Evolutionary conservation across 345 rosid genomes (phyloP).

Genomic region (Salix viminalis): DNA sequence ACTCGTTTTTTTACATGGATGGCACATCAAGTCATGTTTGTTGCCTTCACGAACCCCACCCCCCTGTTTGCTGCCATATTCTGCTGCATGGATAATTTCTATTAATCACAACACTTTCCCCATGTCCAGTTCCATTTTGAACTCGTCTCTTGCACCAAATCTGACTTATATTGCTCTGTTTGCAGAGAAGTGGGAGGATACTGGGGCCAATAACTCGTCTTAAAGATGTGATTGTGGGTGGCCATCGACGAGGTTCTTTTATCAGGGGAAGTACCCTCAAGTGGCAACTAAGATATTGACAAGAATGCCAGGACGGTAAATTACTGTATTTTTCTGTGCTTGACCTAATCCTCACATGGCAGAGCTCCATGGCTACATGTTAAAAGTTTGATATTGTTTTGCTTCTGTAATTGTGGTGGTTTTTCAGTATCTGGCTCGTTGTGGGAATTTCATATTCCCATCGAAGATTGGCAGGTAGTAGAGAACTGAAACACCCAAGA

Average conservation of each 20-base stretch:
- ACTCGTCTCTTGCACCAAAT: background rate
- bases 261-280: slow-evolving; percentile 52
- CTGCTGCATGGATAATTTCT: background rate
- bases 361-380: slow-evolving; percentile 6
- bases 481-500: background rate
- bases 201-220: slow-evolving; percentile 70
- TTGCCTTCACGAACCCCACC: background rate
- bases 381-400: slow-evolving; percentile 1
- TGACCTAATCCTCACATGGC: slow-evolving; percentile 11
- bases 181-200: slow-evolving; percentile 63
- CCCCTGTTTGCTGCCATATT: background rate
- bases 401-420: slow-evolving; percentile 14
- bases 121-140: background rate
- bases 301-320: background rate
- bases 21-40: background rate
- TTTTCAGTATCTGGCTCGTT: background rate
- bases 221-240: slow-evolving; percentile 73
- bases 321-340: slow-evolving; percentile 18
- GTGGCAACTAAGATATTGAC: slow-evolving; percentile 42
- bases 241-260: slow-evolving; percentile 59
- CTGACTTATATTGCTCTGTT: background rate
- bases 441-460: background rate
- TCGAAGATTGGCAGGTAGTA: background rate
- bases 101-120: background rate
- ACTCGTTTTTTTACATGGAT: background rate